A percentile compares a stretch with the other conserved stretches of the same genome.
phyloP scores from a whole-genome alignment of 176 grass and related monocot species.

The Musa troglodytarum region DNA sequence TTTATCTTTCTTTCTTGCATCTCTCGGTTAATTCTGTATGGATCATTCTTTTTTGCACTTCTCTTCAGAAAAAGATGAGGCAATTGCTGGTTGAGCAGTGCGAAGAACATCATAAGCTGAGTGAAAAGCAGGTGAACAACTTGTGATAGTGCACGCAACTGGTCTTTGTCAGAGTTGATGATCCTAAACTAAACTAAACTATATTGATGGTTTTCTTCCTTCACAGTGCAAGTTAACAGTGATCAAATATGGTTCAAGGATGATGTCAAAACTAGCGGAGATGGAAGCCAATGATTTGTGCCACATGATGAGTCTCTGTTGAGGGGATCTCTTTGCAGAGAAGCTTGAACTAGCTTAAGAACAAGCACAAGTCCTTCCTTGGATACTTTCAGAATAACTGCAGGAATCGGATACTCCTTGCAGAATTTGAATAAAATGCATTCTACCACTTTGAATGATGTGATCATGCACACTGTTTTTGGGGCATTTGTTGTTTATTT shows the following conservation, averaged over 20 bases:
- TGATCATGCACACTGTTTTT: too few relatives aligned
- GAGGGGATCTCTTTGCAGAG: too few relatives aligned
- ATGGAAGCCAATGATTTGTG: not conserved
- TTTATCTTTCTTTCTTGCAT: not conserved
- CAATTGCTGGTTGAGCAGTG: not conserved
- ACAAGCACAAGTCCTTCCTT: too few relatives aligned
- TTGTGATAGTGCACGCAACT: not conserved
- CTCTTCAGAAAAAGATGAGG: not conserved
- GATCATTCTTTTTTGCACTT: not conserved
- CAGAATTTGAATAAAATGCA: too few relatives aligned
- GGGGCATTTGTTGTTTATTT: too few relatives aligned
- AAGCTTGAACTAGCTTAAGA: too few relatives aligned
- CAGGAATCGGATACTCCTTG: too few relatives aligned
- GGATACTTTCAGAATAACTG: too few relatives aligned
- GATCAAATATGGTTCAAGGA: not conserved
- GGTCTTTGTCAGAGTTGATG: not conserved
- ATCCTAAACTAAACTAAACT: not conserved
- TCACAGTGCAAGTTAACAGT: not conserved
- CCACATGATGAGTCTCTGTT: not conserved
- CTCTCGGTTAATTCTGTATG: not conserved
- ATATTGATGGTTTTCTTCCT: not conserved
- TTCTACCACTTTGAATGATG: too few relatives aligned
- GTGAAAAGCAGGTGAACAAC: not conserved
- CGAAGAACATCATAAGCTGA: not conserved
- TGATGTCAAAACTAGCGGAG: not conserved